Evolutionary conservation across 768 basidiomycete genomes (phyloP), one percentile per base, ranked within the genome.

Genomic region (Ramaria rubella): DNA sequence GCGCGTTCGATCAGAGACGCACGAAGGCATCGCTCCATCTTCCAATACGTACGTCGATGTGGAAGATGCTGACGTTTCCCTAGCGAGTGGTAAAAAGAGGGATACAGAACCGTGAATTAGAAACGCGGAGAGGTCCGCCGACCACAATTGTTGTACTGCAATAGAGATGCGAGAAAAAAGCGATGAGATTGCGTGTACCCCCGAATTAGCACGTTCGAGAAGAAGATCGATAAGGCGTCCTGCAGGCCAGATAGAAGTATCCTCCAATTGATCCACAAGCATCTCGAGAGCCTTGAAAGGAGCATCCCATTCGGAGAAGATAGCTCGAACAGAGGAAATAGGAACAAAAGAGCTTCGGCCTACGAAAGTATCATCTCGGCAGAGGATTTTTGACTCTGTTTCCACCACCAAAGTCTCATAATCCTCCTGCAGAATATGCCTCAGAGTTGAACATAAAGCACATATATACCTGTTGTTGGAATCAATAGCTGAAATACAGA

Each of bases 301-400:
- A 7, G 88, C 85, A 62, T 92, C 89, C 94, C 94, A 96, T 68
- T 82, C 81, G 6, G 88, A 80, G 68, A 95, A 94, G 17, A 79
- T 81, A 11, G 94, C 89, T 52, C 87, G 82, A 58, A 96, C 71
- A 5, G 85, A 85, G 0, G 93, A 89, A 30, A 96, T 73, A 3
- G 93, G 92, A 4, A 96, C 91, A 65, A 87, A 93, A 4, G 87
- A 85, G 8, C 83, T 83, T 56, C 78, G 78, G n/a, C 81, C 87
- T 31, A 94, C 92, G 24, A 93, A 77, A 51, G 74, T 78, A 14
- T 85, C 75, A 65, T 94, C 91, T 45, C 86, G 82, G 34, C 73
- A 75, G 34, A 96, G 76, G 24, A 95, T 77, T 64, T 83, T 89
- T 21, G 83, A 81, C 66, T 95, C 92, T 1, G 88, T 91, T 57